Percentiles rank a stretch among this genome's conserved stretches.
Conservation (phyloP, 2,329 filamentous ascomycete genomes). For the Dactylellina leptospora region DNA sequence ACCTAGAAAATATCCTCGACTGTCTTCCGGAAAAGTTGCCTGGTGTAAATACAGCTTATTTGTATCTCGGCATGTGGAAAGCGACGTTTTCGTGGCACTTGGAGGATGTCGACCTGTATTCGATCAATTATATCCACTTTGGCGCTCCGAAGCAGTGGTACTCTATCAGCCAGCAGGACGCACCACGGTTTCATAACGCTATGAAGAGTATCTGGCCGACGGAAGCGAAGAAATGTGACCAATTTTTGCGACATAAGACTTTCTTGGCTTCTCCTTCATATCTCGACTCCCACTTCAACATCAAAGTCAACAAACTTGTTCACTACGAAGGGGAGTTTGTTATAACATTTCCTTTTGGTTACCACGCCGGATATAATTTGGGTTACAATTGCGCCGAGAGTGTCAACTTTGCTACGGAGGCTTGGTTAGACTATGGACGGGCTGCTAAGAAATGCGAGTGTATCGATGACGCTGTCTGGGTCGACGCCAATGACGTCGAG, state of each 20-base stretch:
- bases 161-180: constrained; percentile 95
- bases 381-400: constrained; percentile 99
- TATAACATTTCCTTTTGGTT: constrained; percentile 97
- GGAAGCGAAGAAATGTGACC: constrained; percentile 93
- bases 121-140: constrained; percentile 99
- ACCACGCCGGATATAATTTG: constrained; percentile 96
- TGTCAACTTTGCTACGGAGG: constrained; percentile 95
- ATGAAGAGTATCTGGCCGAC: constrained; percentile 96
- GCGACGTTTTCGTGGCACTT: constrained; percentile 99
- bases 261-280: constrained; percentile 94
- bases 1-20: constrained; percentile 90
- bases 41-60: constrained; percentile 95
- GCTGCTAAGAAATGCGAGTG: constrained; percentile 98
- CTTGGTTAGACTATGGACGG: constrained; percentile 93
- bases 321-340: constrained; percentile 98
- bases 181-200: constrained; percentile 87
- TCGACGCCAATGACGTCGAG: constrained; percentile 94
- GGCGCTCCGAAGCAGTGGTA: constrained; percentile 99
- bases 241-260: constrained; percentile 96
- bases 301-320: constrained; percentile 94
- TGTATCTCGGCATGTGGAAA: constrained; percentile 99
- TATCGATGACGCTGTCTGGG: constrained; percentile 97
- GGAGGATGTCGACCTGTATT: constrained; percentile 98
- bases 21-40: constrained; percentile 94
- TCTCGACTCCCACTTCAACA: constrained; percentile 80